Base-by-base conservation (phyloP, 2,329 filamentous ascomycete species). In the Colletotrichum godetiae region DNA sequence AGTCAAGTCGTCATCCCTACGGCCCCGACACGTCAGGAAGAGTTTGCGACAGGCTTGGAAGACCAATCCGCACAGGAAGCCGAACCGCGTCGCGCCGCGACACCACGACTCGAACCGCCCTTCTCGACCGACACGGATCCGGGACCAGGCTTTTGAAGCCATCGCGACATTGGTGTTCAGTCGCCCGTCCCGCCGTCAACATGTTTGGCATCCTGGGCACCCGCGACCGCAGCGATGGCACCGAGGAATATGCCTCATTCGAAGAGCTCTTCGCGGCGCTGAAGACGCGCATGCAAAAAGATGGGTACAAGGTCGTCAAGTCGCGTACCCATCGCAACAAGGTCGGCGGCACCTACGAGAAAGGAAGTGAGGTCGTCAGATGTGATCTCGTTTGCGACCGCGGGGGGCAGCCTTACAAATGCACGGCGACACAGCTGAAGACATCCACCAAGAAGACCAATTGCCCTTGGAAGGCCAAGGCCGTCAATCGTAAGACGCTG, bases 301-400 rank as follows among this genome's bases (percentile, higher is more conserved):
- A 86, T 70, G 84, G 84, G 72, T 86, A 85, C 81, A 85, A 85
- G 74, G 82, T 86, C 67, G 84, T 86, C 79, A 86, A 85, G 77
- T 80, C 82, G 35, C 80, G 84, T 71, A 85, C 84, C 31, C 83
- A 86, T 76, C 83, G 84, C 72, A 80, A 81, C 72, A 81, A 83
- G 64, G 80, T 84, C 72, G 82, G 82, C 58, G 84, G 82, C 56
- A 81, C 82, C 46, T 82, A 84, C 76, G 79, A 82, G 65, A 82
- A 82, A 60, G 80, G 80, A n/a, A 85, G 84, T 76, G 83, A 84
- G 56, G 84, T 86, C 65, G 82, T 85, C 42, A 82, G 84, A 70
- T 84, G 82, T 72, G 84, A 86, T 76, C 81, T 86, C 2, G 84
- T 85, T n/a, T 86, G 84, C 76, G 82, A 86, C 74, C 82, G 84